Evolutionary conservation across 2,329 filamentous ascomycete species (phyloP).

Genomic region (Drechslerella dactyloides): DNA sequence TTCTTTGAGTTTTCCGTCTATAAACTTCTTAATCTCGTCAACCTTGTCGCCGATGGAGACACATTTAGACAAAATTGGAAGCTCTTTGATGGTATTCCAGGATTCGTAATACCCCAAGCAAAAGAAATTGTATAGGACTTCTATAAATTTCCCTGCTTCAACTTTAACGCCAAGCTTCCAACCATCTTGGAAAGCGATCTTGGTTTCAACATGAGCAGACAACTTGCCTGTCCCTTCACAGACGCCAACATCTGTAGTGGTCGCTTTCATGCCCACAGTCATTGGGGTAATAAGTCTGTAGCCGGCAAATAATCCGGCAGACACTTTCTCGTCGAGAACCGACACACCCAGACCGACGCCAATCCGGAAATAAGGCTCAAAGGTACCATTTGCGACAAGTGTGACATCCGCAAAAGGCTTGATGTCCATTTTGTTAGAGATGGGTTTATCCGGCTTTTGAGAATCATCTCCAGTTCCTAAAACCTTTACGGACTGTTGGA

Average conservation of each 20-base stretch:
- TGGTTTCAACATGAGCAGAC: slow-evolving; percentile 3
- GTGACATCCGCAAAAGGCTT: slow-evolving; percentile 19
- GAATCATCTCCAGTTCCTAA: slow-evolving; percentile 1
- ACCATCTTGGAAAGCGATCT: slow-evolving; percentile 8
- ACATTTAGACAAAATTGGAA: slow-evolving; percentile 9
- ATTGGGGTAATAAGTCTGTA: slow-evolving; percentile 7
- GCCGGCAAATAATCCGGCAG: slow-evolving; percentile 8
- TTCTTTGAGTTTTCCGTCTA: not conserved
- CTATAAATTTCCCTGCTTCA: slow-evolving; percentile 3
- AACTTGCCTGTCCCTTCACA: slow-evolving; percentile 1
- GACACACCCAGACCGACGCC: slow-evolving; percentile 13
- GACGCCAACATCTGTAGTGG: not conserved
- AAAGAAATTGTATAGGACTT: slow-evolving; percentile 8
- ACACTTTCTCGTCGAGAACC: slow-evolving; percentile 8
- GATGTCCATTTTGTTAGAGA: slow-evolving; percentile 5
- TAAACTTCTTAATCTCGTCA: slow-evolving; percentile 1
- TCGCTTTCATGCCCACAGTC: slow-evolving; percentile 1
- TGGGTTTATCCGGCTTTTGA: slow-evolving; percentile 1
- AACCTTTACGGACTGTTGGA: slow-evolving; percentile 1
- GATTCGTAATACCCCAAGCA: slow-evolving; percentile 10
- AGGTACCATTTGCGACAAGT: not conserved
- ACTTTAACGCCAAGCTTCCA: slow-evolving; percentile 15
- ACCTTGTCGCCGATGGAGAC: not conserved
- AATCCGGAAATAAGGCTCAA: slow-evolving; percentile 16
- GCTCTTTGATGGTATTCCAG: slow-evolving; percentile 8